A percentile compares a stretch with the other conserved stretches of the same genome.
Evolutionary conservation across 2,329 filamentous ascomycete genomes (phyloP).

Genomic region (Calonectria pteridis): DNA sequence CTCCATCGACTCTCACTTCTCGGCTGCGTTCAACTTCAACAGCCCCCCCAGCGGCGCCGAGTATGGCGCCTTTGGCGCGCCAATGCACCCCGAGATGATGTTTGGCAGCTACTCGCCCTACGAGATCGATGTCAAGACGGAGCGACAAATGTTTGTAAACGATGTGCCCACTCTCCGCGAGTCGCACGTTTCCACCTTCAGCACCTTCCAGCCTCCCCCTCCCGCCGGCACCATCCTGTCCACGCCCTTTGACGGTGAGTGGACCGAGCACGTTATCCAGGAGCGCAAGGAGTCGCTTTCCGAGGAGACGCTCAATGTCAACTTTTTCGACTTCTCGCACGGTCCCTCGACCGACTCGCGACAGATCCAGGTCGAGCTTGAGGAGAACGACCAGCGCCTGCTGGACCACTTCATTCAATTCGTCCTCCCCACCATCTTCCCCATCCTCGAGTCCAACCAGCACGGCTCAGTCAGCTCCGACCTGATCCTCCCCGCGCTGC

Average conservation of each 20-base stretch:
- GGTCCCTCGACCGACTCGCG: slow-evolving; percentile 71
- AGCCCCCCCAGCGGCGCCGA: slow-evolving; percentile 66
- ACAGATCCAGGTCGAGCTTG: slow-evolving; percentile 83
- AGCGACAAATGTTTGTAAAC: slow-evolving; percentile 93
- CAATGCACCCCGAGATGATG: slow-evolving; percentile 73
- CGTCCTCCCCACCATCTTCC: slow-evolving; percentile 90
- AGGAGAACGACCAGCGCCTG: slow-evolving; percentile 87
- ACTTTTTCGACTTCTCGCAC: slow-evolving; percentile 87
- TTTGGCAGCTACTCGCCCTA: slow-evolving; percentile 78
- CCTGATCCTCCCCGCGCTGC: slow-evolving; percentile 87
- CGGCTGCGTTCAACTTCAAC: slow-evolving; percentile 80
- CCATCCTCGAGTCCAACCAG: slow-evolving; percentile 90
- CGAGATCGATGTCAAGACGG: slow-evolving; percentile 96
- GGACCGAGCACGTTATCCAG: slow-evolving; percentile 56
- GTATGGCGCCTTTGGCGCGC: slow-evolving; percentile 72
- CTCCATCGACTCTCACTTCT: slow-evolving; percentile 85
- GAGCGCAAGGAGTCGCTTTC: slow-evolving; percentile 72
- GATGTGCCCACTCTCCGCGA: slow-evolving; percentile 88
- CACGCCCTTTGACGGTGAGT: slow-evolving; percentile 73
- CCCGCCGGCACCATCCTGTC: slow-evolving; percentile 76
- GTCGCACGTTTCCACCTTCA: slow-evolving; percentile 92
- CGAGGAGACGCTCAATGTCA: slow-evolving; percentile 76
- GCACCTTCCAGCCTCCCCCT: slow-evolving; percentile 86
- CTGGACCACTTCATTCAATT: slow-evolving; percentile 92
- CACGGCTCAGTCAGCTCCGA: slow-evolving; percentile 85